A percentile compares a stretch with the other conserved stretches of the same genome.
These are phyloP conservation scores for Boletus coccyginus DNA, from an alignment of 768 basidiomycete species.

Conservation along the genomic window DNA sequence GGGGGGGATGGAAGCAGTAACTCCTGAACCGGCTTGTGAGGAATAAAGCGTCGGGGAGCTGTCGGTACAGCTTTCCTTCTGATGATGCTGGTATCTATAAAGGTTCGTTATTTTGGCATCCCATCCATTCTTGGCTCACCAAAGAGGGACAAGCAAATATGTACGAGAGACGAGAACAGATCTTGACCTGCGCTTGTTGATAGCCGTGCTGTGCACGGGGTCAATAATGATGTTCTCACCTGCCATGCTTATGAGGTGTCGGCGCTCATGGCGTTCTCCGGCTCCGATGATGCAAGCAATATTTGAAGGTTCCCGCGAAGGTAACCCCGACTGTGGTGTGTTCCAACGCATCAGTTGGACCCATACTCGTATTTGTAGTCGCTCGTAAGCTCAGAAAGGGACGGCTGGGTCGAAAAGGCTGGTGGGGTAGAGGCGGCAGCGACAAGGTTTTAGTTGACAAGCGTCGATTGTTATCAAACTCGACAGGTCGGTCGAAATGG, in stretches of 20 bases:
- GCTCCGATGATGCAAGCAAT: slow-evolving; percentile 16
- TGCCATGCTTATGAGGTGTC: slow-evolving; percentile 29
- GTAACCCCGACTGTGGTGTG: slow-evolving; percentile 14
- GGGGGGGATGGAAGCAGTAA: slow-evolving; percentile 5
- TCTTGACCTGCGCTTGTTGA: slow-evolving; percentile 30
- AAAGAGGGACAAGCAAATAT: slow-evolving; percentile 19
- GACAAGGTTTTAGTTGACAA: slow-evolving; percentile 3
- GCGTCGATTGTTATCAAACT: background rate
- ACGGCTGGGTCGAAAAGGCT: background rate
- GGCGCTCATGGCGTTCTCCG: slow-evolving; percentile 29
- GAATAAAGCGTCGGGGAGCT: slow-evolving; percentile 12
- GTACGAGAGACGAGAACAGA: slow-evolving; percentile 15
- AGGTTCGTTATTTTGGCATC: slow-evolving; percentile 20
- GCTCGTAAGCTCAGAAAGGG: background rate
- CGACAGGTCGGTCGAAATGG: slow-evolving; percentile 8
- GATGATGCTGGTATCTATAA: slow-evolving; percentile 26
- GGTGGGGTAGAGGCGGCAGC: background rate
- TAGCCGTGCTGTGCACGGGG: slow-evolving; percentile 31
- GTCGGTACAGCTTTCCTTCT: slow-evolving; percentile 13
- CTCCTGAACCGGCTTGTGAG: slow-evolving; percentile 3
- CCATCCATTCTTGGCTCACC: slow-evolving; percentile 20
- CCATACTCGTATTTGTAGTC: no score
- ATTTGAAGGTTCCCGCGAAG: slow-evolving; percentile 22
- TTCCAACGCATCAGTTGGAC: background rate
- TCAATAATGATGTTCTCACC: slow-evolving; percentile 24